Percentiles rank a stretch among this genome's conserved stretches.
These are phyloP conservation scores for Macrocybe sp. DNA, from an alignment of 1,284 basidiomycete species.

Conservation along the genomic window DNA sequence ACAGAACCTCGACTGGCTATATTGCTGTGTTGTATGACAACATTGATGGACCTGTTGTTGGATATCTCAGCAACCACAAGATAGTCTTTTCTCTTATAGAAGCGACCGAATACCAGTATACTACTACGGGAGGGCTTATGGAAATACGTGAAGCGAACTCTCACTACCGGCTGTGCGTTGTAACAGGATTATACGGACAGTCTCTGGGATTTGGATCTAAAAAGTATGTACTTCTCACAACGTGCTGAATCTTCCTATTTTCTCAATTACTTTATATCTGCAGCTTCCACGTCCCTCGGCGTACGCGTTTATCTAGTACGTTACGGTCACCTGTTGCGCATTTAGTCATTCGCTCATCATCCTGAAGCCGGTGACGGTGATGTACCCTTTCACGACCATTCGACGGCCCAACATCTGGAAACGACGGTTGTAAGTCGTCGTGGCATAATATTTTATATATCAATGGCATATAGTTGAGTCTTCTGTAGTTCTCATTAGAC, in stretches of 20 bases:
- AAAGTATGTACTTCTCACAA: slow-evolving; percentile 1
- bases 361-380: slow-evolving; percentile 7
- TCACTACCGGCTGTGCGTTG: slow-evolving; percentile 2
- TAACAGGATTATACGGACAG: slow-evolving; percentile 8
- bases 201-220: slow-evolving; percentile 4
- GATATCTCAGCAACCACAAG: slow-evolving; percentile 7
- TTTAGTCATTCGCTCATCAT: background rate
- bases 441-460: background rate
- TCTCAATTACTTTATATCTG: too few species aligned
- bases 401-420: slow-evolving; percentile 4
- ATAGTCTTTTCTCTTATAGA: slow-evolving; percentile 2
- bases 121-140: background rate
- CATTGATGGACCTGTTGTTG: slow-evolving; percentile 5
- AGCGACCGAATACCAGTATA: slow-evolving; percentile 3
- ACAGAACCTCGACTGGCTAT: slow-evolving; percentile 6
- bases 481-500: slow-evolving; percentile 6
- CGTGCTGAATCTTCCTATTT: too few species aligned
- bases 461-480: background rate
- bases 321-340: background rate
- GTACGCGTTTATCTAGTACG: slow-evolving; percentile 7
- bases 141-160: slow-evolving; percentile 5
- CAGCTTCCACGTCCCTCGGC: slow-evolving; percentile 6
- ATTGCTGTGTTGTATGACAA: slow-evolving; percentile 6
- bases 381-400: slow-evolving; percentile 1
- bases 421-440: slow-evolving; percentile 4